phyloP scores from a whole-genome alignment of 768 basidiomycete genomes.

The Kwoniella sp. region DNA sequence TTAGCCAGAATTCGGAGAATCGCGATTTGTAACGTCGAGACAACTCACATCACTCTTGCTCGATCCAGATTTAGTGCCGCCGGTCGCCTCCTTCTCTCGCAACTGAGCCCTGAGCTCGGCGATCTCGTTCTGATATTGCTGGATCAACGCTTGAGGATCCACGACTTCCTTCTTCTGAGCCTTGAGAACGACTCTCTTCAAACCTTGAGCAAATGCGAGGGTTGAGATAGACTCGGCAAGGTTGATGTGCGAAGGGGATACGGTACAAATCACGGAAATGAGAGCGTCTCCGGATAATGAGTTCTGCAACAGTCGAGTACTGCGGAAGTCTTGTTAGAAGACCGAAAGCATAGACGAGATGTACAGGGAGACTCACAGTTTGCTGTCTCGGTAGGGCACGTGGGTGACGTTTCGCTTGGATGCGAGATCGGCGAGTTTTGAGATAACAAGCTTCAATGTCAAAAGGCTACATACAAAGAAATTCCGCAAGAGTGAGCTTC shows the following conservation, averaged over 20 bases:
- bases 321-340: conserved; percentile 15
- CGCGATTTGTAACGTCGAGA: too few species aligned
- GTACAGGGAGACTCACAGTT: conserved; percentile 60
- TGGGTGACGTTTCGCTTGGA: conserved; percentile 67
- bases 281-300: conserved; percentile 93
- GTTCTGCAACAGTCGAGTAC: conserved; percentile 86
- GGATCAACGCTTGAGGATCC: conserved; percentile 88
- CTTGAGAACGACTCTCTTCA: conserved; percentile 83
- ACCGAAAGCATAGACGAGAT: not conserved
- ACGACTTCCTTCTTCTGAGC: conserved; percentile 93
- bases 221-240: conserved; percentile 85
- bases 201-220: conserved; percentile 82
- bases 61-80: conserved; percentile 30
- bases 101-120: conserved; percentile 74
- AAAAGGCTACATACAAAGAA: conserved; percentile 65
- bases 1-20: too few species aligned
- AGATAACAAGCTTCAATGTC: conserved; percentile 89
- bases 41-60: conserved; percentile 22
- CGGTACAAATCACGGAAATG: conserved; percentile 92
- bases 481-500: not conserved
- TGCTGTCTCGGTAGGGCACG: conserved; percentile 92
- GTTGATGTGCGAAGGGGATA: conserved; percentile 80
- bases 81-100: conserved; percentile 56
- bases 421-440: conserved; percentile 80
- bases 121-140: conserved; percentile 91